These are phyloP conservation scores for Leccinum pellstonianum DNA, from an alignment of 768 basidiomycete species.

Conservation along the genomic window DNA sequence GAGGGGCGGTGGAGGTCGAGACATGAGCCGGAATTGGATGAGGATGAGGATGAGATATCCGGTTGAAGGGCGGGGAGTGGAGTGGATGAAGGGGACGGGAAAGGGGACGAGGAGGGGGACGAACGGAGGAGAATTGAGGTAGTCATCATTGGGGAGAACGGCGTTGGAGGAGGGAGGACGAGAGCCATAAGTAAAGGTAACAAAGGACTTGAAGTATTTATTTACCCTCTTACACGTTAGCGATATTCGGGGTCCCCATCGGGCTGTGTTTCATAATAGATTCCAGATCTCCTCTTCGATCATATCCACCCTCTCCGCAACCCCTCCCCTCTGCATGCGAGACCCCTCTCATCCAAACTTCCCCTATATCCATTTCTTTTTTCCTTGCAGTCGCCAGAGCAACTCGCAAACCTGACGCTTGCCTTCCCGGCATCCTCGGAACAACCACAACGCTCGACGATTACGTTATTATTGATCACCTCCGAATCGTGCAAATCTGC, in stretches of 20 bases:
- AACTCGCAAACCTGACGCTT: not conserved
- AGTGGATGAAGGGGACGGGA: conserved; percentile 9
- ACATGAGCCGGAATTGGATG: conserved; percentile 22
- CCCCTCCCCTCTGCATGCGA: not conserved
- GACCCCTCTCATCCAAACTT: not conserved
- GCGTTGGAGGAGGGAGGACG: conserved; percentile 2
- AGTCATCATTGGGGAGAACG: conserved; percentile 20
- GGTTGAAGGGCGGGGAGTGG: conserved; percentile 17
- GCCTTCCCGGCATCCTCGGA: not conserved
- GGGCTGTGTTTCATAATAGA: conserved; percentile 20
- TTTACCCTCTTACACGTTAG: not conserved
- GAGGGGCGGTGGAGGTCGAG: conserved; percentile 13
- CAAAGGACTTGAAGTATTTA: conserved; percentile 12
- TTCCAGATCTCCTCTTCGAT: conserved; percentile 17
- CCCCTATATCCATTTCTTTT: not conserved
- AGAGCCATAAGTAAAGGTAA: conserved; percentile 6
- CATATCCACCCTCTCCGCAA: not conserved
- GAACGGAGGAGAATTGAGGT: conserved; percentile 25
- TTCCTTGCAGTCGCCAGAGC: too few species aligned
- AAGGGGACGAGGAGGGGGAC: conserved; percentile 4
- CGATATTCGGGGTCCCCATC: conserved; percentile 23
- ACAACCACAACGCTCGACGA: not conserved
- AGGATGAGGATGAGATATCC: conserved; percentile 18
- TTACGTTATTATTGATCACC: not conserved
- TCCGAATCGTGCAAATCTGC: not conserved